phyloP scores from a whole-genome alignment of 805 yeast species.

The Yamadazyma scolyti region DNA sequence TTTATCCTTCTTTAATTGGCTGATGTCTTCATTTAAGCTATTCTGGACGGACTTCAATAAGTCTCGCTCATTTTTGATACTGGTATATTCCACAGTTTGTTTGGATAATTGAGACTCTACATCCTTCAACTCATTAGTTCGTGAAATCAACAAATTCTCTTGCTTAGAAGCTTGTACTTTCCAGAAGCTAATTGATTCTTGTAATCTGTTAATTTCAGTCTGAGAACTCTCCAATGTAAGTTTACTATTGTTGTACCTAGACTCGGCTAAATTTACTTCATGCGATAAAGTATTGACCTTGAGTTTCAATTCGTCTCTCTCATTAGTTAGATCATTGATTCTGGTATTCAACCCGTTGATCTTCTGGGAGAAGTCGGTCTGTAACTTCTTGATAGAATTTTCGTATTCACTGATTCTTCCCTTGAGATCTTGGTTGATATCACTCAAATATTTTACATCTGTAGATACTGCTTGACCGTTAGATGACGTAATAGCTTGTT shows the following conservation, averaged over 20 bases:
- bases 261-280: conserved; percentile 16
- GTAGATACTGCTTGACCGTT: conserved; percentile 1
- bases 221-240: conserved; percentile 23
- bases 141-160: conserved; percentile 26
- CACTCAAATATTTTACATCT: conserved; percentile 22
- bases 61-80: conserved; percentile 52
- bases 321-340: conserved; percentile 52
- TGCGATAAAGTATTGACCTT: conserved; percentile 11
- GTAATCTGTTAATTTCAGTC: conserved; percentile 25
- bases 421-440: conserved; percentile 26
- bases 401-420: conserved; percentile 36
- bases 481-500: too few species aligned
- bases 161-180: conserved; percentile 38
- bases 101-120: conserved; percentile 44
- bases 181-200: conserved; percentile 35
- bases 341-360: conserved; percentile 50
- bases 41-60: conserved; percentile 47
- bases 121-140: conserved; percentile 51
- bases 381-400: conserved; percentile 24
- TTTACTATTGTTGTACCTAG: conserved; percentile 48
- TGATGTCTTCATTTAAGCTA: conserved; percentile 50
- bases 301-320: conserved; percentile 35
- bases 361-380: conserved; percentile 40
- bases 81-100: conserved; percentile 42
- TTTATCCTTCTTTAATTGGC: conserved; percentile 54